Evolutionary conservation across 768 basidiomycete genomes (phyloP), one percentile per base, ranked within the genome.

Genomic region (Trametes sanguinea): DNA sequence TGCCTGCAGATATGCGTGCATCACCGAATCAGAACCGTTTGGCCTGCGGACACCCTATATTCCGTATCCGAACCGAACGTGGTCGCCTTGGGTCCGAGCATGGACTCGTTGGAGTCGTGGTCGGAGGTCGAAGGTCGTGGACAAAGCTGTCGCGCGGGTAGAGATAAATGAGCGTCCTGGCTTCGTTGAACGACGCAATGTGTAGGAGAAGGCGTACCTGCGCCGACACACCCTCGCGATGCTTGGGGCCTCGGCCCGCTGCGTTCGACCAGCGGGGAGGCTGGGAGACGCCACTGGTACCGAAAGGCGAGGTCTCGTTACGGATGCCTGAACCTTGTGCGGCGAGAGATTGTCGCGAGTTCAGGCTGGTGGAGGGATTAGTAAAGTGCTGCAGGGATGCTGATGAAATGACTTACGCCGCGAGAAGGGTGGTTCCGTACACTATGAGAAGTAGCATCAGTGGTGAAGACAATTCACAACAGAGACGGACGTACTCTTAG

Each of bases 371-470:
- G 13, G n/a, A 11, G 32, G 16, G 51, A 14, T 37, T 11, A 37
- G 6, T 37, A 11, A 22, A 22, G 35, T 6, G 11, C 1, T 37
- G 6, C 35, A 11, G 35, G 6, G 22, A 22, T 22, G 35, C 9
- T 14, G 32, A 33, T 10, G 14, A 4, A 16, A 37, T 13, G 33
- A 56, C 54, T 33, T 35, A 56, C 54, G 54, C 54, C n/a, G 54
- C 30, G 13, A 56, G 43, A 4, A 56, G 54, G 17, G 55, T 57
- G 33, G 14, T 57, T 3, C 30, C 5, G n/a, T 48, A 57, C 55
- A 57, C 55, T 57, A n/a, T 1, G 9, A 22, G 8, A 16, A 14
- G 7, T 14, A 43, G n/a, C 22, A 22, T 22, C 22, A 22, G 22
- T 22, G 22, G 22, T 22, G 22, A 22, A 22, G 22, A 22, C 22